These are phyloP conservation scores for Phytophthora quininea DNA, from an alignment of 352 stramenopile genomes.

Conservation along the genomic window DNA sequence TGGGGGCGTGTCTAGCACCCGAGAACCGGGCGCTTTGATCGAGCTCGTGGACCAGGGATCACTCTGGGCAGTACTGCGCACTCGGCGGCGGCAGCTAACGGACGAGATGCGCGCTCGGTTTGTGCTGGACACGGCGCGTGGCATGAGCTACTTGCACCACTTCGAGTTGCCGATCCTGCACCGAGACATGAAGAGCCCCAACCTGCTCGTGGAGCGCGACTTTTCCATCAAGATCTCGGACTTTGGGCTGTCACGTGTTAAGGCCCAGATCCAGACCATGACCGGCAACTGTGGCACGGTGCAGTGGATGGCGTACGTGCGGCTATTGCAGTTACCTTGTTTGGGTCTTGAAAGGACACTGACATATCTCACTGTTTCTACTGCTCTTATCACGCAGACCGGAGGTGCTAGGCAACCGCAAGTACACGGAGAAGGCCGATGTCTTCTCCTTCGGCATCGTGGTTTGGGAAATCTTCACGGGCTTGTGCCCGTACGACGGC, in stretches of 20 bases:
- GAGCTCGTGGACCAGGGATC: conserved; percentile 93
- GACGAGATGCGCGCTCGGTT: conserved; percentile 60
- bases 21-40: conserved; percentile 96
- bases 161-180: conserved; percentile 90
- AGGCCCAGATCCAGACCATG: conserved; percentile 93
- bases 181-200: conserved; percentile 91
- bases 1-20: conserved; percentile 94
- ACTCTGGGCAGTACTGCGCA: conserved; percentile 92
- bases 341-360: conserved; percentile 33
- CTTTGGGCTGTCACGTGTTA: conserved; percentile 92
- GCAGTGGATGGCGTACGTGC: conserved; percentile 87
- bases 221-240: conserved; percentile 92
- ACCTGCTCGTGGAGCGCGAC: conserved; percentile 85
- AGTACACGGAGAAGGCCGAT: conserved; percentile 94
- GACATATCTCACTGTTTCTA: conserved; percentile 11
- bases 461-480: conserved; percentile 93
- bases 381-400: conserved; percentile 42
- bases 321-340: not conserved
- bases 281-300: conserved; percentile 91
- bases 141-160: conserved; percentile 90
- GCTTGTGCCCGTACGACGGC: conserved; percentile 89
- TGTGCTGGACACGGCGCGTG: conserved; percentile 75
- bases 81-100: conserved; percentile 46
- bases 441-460: conserved; percentile 95
- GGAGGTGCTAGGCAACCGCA: conserved; percentile 88